Percentiles rank a stretch among this genome's conserved stretches.
These are phyloP conservation scores for Lolium multiflorum DNA, from an alignment of 176 grass and related monocot genomes.

Conservation along the genomic window DNA sequence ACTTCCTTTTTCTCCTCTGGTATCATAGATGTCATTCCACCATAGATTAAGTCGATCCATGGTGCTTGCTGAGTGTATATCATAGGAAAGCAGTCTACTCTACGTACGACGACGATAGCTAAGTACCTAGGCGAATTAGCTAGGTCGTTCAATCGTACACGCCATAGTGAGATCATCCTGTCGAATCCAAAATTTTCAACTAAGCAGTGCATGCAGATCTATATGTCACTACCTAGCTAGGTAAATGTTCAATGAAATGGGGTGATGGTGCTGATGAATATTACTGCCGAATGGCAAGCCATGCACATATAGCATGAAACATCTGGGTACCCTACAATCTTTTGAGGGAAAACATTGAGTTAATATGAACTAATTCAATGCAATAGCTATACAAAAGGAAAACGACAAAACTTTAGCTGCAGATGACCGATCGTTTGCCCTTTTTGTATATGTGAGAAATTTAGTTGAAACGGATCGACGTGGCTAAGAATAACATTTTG, in stretches of 20 bases:
- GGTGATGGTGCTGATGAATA: no score
- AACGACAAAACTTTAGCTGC: background rate
- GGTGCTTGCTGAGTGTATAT: slow-evolving; percentile 11
- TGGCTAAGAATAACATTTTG: background rate
- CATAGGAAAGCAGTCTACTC: background rate
- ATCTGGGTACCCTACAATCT: no score
- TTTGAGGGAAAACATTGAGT: background rate
- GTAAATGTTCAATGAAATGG: no score
- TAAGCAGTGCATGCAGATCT: no score
- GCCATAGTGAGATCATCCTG: fast-evolving
- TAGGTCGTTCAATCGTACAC: no score
- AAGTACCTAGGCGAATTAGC: background rate
- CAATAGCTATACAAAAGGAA: background rate
- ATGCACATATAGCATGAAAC: no score
- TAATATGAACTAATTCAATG: background rate
- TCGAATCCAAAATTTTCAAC: no score
- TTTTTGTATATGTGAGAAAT: background rate
- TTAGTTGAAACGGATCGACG: background rate
- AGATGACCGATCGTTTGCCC: background rate
- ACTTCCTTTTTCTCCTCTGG: no score
- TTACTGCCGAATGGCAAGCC: no score
- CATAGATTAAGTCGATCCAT: background rate
- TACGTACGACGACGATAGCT: background rate
- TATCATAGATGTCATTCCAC: background rate
- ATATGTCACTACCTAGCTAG: no score